phyloP scores from a whole-genome alignment of 2,329 filamentous ascomycete species.

The Sphaerulina musiva region DNA sequence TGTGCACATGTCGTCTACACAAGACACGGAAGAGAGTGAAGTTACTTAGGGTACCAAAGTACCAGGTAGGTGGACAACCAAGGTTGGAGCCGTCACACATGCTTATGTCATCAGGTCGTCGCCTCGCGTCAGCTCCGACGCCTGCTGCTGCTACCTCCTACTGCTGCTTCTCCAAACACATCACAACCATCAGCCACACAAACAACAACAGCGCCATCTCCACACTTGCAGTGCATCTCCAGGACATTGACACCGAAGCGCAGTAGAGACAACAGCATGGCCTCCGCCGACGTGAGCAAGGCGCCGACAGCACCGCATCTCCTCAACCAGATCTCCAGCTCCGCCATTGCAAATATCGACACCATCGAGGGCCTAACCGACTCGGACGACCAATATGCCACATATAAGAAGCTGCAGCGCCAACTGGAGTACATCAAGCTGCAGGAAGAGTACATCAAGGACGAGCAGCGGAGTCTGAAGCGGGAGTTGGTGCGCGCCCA shows the following conservation, averaged over 20 bases:
- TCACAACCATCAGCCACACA: background rate
- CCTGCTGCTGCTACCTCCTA: background rate
- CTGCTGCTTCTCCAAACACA: background rate
- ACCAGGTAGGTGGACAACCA: too few relatives aligned
- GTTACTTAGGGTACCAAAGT: too few relatives aligned
- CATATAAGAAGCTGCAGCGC: conserved; percentile 90
- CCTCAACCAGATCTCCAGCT: conserved; percentile 63
- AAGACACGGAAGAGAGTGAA: too few relatives aligned
- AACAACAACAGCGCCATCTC: background rate
- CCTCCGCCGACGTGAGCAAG: conserved; percentile 78
- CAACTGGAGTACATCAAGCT: conserved; percentile 96
- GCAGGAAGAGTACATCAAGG: conserved; percentile 99
- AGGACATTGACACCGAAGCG: background rate
- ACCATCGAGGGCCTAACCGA: conserved; percentile 80
- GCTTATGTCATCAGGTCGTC: background rate
- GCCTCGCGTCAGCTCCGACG: background rate
- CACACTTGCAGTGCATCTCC: background rate
- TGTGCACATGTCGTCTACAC: too few relatives aligned
- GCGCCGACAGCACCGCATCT: conserved; percentile 72
- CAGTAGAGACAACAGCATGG: conserved; percentile 52
- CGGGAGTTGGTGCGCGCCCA: conserved; percentile 93
- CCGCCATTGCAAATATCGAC: conserved; percentile 82
- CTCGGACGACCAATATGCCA: conserved; percentile 86
- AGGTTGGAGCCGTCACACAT: too few relatives aligned
- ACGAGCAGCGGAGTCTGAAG: conserved; percentile 97